Conservation (phyloP, 169 alveolate species). For the Plasmodium sp. region DNA sequence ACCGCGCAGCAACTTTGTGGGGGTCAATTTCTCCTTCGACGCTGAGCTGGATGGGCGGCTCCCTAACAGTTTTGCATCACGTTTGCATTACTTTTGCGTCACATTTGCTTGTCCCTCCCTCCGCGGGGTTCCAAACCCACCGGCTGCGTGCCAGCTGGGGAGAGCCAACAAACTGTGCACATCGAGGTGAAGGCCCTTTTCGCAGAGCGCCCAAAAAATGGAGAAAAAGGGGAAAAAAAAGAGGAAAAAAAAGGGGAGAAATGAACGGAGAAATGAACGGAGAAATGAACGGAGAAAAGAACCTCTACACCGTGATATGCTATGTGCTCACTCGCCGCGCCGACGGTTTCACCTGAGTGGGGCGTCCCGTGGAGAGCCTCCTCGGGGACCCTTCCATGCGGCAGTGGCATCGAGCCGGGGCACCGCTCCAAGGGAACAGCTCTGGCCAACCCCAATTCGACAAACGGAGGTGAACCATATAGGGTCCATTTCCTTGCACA, state of each 20-base stretch:
- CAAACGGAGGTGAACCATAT: not conserved
- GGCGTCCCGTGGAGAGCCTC: not conserved
- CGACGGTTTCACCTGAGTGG: not conserved
- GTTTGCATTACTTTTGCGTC: too few relatives aligned
- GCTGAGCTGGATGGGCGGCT: not conserved
- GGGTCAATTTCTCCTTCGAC: not conserved
- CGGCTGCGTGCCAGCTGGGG: not conserved
- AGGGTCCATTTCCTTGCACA: not conserved
- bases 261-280: not conserved
- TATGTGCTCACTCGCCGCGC: not conserved
- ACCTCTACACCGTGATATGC: not conserved
- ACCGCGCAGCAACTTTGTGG: not conserved
- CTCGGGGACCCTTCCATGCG: not conserved
- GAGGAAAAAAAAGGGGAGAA: not conserved
- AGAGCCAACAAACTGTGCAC: not conserved
- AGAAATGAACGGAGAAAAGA: not conserved
- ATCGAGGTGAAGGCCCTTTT: not conserved
- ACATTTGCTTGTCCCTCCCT: not conserved
- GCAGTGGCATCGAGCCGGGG: not conserved
- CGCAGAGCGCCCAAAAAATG: not conserved
- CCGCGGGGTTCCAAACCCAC: not conserved
- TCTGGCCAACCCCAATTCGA: not conserved
- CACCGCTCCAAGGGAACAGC: not conserved
- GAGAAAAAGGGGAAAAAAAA: not conserved
- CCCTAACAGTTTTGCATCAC: not conserved